Percentiles rank a stretch among this genome's conserved stretches.
Evolutionary conservation across 208 protist genomes (phyloP).

Genomic region (Trypanosoma avium): DNA sequence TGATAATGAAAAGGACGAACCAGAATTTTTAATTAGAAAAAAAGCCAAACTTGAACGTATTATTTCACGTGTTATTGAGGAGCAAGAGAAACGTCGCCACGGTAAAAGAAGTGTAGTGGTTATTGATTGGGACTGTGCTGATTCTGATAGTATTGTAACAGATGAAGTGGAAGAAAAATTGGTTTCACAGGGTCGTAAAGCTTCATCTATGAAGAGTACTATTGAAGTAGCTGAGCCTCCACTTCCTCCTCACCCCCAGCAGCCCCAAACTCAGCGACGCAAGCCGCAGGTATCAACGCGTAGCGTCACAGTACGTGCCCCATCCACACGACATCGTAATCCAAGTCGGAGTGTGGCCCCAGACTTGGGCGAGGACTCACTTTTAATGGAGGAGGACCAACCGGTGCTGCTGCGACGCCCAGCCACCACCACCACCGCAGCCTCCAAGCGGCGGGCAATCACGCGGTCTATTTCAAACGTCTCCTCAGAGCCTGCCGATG

Average conservation of each 20-base stretch:
- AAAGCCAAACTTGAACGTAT: slow-evolving; percentile 65
- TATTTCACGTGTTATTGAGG: slow-evolving; percentile 55
- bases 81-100: slow-evolving; percentile 45
- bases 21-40: slow-evolving; percentile 27
- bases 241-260: slow-evolving; percentile 13
- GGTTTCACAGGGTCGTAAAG: background rate
- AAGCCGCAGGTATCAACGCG: slow-evolving; percentile 4
- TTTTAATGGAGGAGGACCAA: slow-evolving; percentile 55
- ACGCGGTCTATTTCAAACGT: slow-evolving; percentile 66
- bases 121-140: slow-evolving; percentile 74
- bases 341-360: slow-evolving; percentile 41
- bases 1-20: slow-evolving; percentile 22
- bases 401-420: slow-evolving; percentile 59
- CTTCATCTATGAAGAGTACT: slow-evolving; percentile 18
- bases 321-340: slow-evolving; percentile 2
- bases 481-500: slow-evolving; percentile 37
- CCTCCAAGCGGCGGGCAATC: slow-evolving; percentile 31
- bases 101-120: slow-evolving; percentile 84
- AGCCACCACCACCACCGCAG: slow-evolving; percentile 21
- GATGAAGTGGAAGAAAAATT: background rate
- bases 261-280: background rate
- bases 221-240: slow-evolving; percentile 26
- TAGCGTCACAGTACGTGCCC: slow-evolving; percentile 20
- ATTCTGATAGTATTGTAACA: slow-evolving; percentile 17
- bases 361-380: slow-evolving; percentile 48